phyloP scores from a whole-genome alignment of 257 asterid genomes.

The Nicotiana tabacum region DNA sequence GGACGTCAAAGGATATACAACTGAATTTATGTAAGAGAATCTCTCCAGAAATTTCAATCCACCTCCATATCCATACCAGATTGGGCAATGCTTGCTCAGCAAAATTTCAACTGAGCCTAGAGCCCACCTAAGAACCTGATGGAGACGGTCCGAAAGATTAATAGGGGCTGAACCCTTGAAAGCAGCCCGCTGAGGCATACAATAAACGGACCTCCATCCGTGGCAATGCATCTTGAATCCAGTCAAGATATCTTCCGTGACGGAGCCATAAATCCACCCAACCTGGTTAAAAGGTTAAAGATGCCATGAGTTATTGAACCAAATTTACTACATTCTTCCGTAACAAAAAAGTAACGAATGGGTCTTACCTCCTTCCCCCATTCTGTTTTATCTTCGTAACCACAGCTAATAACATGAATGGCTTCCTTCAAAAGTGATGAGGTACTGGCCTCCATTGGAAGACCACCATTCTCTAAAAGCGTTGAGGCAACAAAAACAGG shows the following conservation, averaged over 20 bases:
- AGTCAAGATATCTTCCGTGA: constrained; percentile 88
- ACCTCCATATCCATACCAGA: constrained; percentile 94
- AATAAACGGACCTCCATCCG: constrained; percentile 95
- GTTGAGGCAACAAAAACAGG: constrained; percentile 79
- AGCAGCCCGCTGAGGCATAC: constrained; percentile 78
- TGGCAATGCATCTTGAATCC: constrained; percentile 98
- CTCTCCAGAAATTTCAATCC: constrained; percentile 81
- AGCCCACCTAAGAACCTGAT: constrained; percentile 95
- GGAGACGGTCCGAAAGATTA: constrained; percentile 89
- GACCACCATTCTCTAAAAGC: constrained; percentile 60
- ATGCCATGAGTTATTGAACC: constrained; percentile 8
- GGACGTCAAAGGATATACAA: constrained; percentile 88
- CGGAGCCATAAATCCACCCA: constrained; percentile 96
- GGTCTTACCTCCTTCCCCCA: constrained; percentile 88
- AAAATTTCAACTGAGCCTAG: constrained; percentile 95
- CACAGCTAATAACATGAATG: constrained; percentile 91
- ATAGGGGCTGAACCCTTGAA: constrained; percentile 91
- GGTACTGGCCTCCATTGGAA: constrained; percentile 33
- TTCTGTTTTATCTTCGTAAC: constrained; percentile 90
- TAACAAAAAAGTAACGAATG: neutral
- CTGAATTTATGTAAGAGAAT: constrained; percentile 77
- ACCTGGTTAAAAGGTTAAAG: constrained; percentile 39
- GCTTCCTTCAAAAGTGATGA: constrained; percentile 64
- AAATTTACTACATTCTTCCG: neutral
- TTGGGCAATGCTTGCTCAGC: constrained; percentile 83